Base-by-base conservation (phyloP, 2,329 filamentous ascomycete genomes). In the Simplicillium sp. region DNA sequence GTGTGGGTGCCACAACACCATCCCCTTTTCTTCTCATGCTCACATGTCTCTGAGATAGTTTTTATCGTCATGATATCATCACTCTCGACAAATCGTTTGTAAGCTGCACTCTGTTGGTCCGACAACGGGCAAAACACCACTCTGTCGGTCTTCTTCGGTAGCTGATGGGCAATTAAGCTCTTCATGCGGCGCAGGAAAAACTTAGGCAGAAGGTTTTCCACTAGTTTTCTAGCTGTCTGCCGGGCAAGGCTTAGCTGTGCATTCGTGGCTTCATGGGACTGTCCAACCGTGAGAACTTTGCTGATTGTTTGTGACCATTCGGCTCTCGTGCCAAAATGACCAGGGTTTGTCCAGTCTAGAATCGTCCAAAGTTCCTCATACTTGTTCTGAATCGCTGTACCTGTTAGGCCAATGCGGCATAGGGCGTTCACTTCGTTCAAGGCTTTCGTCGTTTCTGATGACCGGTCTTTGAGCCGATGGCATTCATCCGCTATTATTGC, bases 341-440 rank as follows among this genome's bases (percentile, higher is more conserved):
- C 90, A 0, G 92, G 92, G 50, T 94, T 92, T 0, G 88, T 89
- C 92, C 92, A 98, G 57, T 98, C 94, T 3, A 98, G 68, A 0
- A 98, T 69, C 0, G 88, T 94, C 90, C 90, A 98, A 1, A 98
- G 72, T 59, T 98, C 92, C 56, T 96, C 87, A 57, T 98, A 98
- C 49, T 87, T 92, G 60, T 98, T 98, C 57, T 98, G 92, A 35
- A 98, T 96, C 0, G 90, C 90, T 0, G 92, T 98, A 2, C 92
- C 92, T 0, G 89, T 97, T 8, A 98, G 70, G 0, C 92, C 92
- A 45, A 98, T 89, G 29, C 92, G 78, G 55, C 92, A 97, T 3
- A 97, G 73, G 0, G 89, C 80, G 51, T 98, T 98, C 50, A 97
- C 70, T 46, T 89, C 78, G 51, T 87, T 85, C 83, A 98, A 90